These are phyloP conservation scores for Mycosarcoma maydis DNA, from an alignment of 1,284 basidiomycete species.

Conservation along the genomic window DNA sequence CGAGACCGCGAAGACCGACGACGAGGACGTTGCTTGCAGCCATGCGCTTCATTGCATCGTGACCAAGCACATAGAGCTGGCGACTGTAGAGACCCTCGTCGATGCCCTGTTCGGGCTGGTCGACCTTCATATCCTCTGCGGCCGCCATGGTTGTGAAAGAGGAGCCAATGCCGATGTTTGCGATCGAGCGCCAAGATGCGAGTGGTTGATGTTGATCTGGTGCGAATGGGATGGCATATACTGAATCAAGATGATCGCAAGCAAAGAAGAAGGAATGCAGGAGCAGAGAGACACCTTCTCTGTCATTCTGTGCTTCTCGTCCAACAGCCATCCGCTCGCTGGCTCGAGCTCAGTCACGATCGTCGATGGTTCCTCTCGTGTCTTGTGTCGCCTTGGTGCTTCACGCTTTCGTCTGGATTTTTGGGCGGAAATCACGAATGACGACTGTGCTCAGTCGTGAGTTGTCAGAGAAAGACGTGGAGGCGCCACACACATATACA, in stretches of 20 bases:
- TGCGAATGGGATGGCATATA: neutral
- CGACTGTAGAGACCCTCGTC: conserved; percentile 63
- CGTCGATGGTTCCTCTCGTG: too few species aligned
- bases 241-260: conserved; percentile 1
- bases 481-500: too few species aligned
- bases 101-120: conserved; percentile 50
- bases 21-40: conserved; percentile 94
- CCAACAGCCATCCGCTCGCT: too few species aligned
- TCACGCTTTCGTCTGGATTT: too few species aligned
- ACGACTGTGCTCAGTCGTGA: too few species aligned
- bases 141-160: conserved; percentile 23
- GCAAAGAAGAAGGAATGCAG: neutral
- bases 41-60: conserved; percentile 96
- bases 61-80: conserved; percentile 66
- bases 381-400: too few species aligned
- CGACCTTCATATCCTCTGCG: conserved; percentile 50
- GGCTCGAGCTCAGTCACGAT: too few species aligned
- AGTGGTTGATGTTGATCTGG: neutral
- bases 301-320: too few species aligned
- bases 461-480: too few species aligned
- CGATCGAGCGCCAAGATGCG: neutral
- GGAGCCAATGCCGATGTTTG: neutral
- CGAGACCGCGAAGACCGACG: conserved; percentile 90
- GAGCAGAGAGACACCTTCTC: too few species aligned
- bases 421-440: too few species aligned